A percentile compares a stretch with the other conserved stretches of the same genome.
phyloP scores from a whole-genome alignment of 768 basidiomycete genomes.

The Mycena maculata region DNA sequence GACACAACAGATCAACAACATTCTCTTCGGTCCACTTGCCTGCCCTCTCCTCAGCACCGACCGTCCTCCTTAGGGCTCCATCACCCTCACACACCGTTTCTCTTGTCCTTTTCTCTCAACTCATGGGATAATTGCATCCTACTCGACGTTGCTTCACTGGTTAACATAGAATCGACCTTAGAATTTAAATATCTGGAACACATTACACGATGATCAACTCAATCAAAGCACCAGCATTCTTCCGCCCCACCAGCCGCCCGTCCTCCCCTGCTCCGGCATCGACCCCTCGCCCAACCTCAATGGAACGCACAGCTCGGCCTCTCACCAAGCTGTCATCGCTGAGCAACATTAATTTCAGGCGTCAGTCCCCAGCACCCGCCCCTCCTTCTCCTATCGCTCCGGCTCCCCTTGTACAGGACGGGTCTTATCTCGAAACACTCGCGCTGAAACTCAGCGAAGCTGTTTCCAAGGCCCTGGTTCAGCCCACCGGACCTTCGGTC shows the following conservation, averaged over 20 bases:
- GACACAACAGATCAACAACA: constrained; percentile 61
- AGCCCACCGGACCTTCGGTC: constrained; percentile 66
- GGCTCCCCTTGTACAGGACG: constrained; percentile 73
- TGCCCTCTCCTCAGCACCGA: constrained; percentile 74
- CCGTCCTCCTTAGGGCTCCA: constrained; percentile 76
- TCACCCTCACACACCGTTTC: constrained; percentile 14
- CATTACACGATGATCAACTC: constrained; percentile 64
- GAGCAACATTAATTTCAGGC: constrained; percentile 68
- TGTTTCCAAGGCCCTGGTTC: constrained; percentile 78
- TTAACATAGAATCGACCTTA: constrained; percentile 45
- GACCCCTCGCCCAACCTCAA: constrained; percentile 52
- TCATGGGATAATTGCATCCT: constrained; percentile 65
- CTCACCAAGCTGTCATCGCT: constrained; percentile 67
- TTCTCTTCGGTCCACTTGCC: constrained; percentile 72
- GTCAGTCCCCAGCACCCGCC: constrained; percentile 61
- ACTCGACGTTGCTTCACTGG: constrained; percentile 41
- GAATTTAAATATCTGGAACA: constrained; percentile 41
- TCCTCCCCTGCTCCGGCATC: constrained; percentile 66
- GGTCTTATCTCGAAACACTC: constrained; percentile 82
- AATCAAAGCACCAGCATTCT: constrained; percentile 74
- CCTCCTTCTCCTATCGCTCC: constrained; percentile 49
- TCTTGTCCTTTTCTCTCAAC: constrained; percentile 46
- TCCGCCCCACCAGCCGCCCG: constrained; percentile 72
- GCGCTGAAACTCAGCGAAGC: constrained; percentile 85
- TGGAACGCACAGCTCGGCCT: constrained; percentile 63